These are phyloP conservation scores for Lactuca sativa DNA, from an alignment of 129 eudicot genomes.

Conservation along the genomic window DNA sequence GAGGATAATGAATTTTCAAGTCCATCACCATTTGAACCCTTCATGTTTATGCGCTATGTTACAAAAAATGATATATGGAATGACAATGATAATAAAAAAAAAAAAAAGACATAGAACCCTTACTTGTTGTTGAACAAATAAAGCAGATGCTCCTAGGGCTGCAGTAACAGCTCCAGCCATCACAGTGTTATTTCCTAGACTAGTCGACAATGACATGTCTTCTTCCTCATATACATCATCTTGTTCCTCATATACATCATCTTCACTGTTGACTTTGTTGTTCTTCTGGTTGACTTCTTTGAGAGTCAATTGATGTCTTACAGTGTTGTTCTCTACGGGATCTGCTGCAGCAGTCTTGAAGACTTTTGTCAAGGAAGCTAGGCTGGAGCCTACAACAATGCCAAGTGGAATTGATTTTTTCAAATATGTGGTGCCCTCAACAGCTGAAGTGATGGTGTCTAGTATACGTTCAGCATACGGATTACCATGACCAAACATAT, in stretches of 20 bases:
- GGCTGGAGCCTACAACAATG: conserved; percentile 72
- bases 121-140: conserved; percentile 73
- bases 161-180: conserved; percentile 96
- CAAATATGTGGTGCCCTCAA: conserved; percentile 59
- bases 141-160: conserved; percentile 93
- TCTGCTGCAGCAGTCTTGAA: conserved; percentile 39
- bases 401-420: conserved; percentile 78
- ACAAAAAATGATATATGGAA: neutral
- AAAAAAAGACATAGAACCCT: conserved; percentile 19
- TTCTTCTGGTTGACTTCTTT: conserved; percentile 29
- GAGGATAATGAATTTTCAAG: conserved; percentile 35
- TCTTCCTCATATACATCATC: conserved; percentile 3
- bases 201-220: conserved; percentile 11
- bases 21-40: conserved; percentile 41
- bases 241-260: conserved; percentile 28
- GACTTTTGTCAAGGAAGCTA: conserved; percentile 67
- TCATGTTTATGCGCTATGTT: conserved; percentile 13
- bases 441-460: conserved; percentile 56
- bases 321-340: conserved; percentile 19
- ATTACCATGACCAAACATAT: conserved; percentile 34
- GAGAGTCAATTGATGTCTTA: conserved; percentile 23
- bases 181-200: conserved; percentile 33
- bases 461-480: conserved; percentile 52
- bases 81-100: neutral
- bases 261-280: conserved; percentile 14